A percentile compares a stretch with the other conserved stretches of the same genome.
Evolutionary conservation across 2,329 filamentous ascomycete genomes (phyloP).

Genomic region (Alternaria infectoria): DNA sequence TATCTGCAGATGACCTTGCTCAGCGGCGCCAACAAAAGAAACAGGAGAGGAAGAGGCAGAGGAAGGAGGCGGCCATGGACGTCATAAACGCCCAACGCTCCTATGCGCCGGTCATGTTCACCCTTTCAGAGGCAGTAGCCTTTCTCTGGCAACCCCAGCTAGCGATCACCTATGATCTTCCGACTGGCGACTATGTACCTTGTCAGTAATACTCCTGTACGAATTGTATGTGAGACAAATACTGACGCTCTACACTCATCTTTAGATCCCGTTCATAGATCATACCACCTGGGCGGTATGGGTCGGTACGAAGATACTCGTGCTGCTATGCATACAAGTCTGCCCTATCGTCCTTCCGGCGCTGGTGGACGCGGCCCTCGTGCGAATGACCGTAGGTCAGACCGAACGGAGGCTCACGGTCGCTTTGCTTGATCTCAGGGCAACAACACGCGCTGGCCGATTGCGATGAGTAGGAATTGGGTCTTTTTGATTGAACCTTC

Average conservation of each 20-base stretch:
- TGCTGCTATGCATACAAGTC: constrained; percentile 6
- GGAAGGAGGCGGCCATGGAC: background rate
- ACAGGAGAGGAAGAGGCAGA: background rate
- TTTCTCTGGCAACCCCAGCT: background rate
- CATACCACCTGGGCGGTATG: constrained; percentile 19
- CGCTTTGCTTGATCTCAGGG: background rate
- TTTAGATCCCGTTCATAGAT: constrained; percentile 14
- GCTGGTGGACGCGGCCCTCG: background rate
- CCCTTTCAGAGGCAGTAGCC: constrained; percentile 12
- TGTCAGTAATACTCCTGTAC: background rate
- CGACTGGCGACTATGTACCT: constrained; percentile 9
- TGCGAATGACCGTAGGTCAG: background rate
- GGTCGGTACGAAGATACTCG: constrained; percentile 13
- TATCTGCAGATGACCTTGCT: background rate
- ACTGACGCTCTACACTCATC: background rate
- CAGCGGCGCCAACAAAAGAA: background rate
- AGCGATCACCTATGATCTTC: constrained; percentile 9
- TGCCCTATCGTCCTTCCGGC: constrained; percentile 11
- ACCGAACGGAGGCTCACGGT: background rate
- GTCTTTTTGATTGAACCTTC: background rate
- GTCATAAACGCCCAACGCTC: background rate
- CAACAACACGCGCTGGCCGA: background rate
- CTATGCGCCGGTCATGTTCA: constrained; percentile 15
- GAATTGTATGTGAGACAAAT: background rate
- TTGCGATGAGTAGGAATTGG: background rate